Conservation (phyloP, 768 basidiomycete species). For the Pulveroboletus sp. region DNA sequence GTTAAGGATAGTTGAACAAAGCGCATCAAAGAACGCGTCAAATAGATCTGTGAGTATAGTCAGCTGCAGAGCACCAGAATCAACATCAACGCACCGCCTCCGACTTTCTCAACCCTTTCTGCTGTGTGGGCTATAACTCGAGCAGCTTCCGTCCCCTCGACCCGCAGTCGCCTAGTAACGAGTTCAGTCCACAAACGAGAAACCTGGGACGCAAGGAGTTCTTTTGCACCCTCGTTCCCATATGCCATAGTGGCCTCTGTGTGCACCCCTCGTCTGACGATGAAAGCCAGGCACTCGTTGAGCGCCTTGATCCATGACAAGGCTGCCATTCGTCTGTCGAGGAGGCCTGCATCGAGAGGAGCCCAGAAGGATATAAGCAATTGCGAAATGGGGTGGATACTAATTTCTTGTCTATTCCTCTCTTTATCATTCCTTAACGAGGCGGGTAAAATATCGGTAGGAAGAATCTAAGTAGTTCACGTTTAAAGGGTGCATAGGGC, state of each 20-base stretch:
- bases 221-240: conserved; percentile 3
- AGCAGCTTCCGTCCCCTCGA: conserved; percentile 42
- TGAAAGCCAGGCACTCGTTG: conserved; percentile 64
- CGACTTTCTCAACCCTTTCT: conserved; percentile 36
- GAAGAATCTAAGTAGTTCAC: conserved; percentile 17
- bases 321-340: conserved; percentile 17
- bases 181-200: conserved; percentile 47
- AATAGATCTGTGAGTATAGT: too few species aligned
- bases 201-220: conserved; percentile 44
- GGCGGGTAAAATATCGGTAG: conserved; percentile 9
- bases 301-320: conserved; percentile 66
- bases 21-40: too few species aligned
- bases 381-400: conserved; percentile 34
- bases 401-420: background rate
- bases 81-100: conserved; percentile 35
- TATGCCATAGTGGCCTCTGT: conserved; percentile 1
- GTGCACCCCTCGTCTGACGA: conserved; percentile 33
- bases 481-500: background rate
- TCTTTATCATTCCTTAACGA: background rate
- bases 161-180: conserved; percentile 39
- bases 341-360: conserved; percentile 49
- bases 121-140: conserved; percentile 42
- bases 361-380: conserved; percentile 82
- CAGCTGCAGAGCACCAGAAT: too few species aligned
- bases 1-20: too few species aligned